A percentile compares a stretch with the other conserved stretches of the same genome.
phyloP scores from a whole-genome alignment of 768 basidiomycete species.

The Ramaria sp. region DNA sequence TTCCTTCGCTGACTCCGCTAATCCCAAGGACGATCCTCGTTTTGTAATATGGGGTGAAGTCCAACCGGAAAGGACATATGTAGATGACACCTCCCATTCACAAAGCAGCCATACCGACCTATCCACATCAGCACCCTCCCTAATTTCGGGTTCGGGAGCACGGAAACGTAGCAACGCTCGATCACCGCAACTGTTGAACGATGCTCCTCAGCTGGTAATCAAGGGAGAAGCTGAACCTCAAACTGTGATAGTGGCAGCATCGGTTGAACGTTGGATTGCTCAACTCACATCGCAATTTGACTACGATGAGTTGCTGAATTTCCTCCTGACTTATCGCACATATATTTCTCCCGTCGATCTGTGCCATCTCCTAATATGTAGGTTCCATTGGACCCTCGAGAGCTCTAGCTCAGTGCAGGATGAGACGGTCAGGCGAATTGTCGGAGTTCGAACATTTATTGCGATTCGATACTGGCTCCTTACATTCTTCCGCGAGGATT shows the following conservation, averaged over 20 bases:
- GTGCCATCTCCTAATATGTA: constrained; percentile 69
- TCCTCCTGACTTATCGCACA: constrained; percentile 86
- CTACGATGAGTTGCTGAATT: constrained; percentile 79
- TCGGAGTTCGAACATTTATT: constrained; percentile 81
- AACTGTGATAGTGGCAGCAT: constrained; percentile 70
- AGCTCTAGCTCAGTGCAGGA: constrained; percentile 41
- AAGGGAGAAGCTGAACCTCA: constrained; percentile 11
- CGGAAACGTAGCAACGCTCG: constrained; percentile 8
- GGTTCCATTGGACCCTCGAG: constrained; percentile 83
- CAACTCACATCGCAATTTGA: constrained; percentile 80
- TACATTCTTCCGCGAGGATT: constrained; percentile 86
- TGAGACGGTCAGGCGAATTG: constrained; percentile 62
- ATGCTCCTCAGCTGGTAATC: not conserved
- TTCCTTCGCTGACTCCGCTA: constrained; percentile 51
- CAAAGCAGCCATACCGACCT: constrained; percentile 1
- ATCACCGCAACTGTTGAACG: not conserved
- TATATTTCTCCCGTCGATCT: constrained; percentile 75
- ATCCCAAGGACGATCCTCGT: constrained; percentile 78
- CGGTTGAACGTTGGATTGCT: constrained; percentile 89
- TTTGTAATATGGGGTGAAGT: constrained; percentile 86
- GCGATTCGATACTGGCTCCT: constrained; percentile 85
- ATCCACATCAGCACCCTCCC: constrained; percentile 23
- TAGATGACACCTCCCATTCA: constrained; percentile 25
- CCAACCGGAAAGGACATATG: constrained; percentile 18
- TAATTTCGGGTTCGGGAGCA: constrained; percentile 21